Conservation (phyloP, 805 yeast genomes). For the Pichia cephalocereana region DNA sequence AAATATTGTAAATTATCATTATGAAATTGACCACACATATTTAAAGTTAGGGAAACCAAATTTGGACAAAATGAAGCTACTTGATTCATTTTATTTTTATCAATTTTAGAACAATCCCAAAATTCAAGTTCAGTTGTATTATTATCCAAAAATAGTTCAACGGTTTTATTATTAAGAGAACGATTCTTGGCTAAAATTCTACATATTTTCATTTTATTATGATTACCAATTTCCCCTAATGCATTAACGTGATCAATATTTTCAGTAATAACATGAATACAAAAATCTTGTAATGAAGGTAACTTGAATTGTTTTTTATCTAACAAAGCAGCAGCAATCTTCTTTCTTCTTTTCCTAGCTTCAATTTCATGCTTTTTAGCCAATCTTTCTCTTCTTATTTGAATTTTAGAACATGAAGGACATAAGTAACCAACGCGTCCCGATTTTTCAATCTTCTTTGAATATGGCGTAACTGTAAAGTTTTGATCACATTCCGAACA, state of each 20-base stretch:
- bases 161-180: conserved; percentile 62
- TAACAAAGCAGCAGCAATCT: conserved; percentile 74
- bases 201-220: conserved; percentile 62
- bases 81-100: conserved; percentile 51
- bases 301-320: conserved; percentile 56
- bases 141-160: conserved; percentile 64
- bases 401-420: conserved; percentile 44
- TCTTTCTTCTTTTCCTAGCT: conserved; percentile 67
- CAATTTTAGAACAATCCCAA: conserved; percentile 88
- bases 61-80: conserved; percentile 77
- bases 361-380: conserved; percentile 45
- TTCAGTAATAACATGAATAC: conserved; percentile 57
- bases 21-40: conserved; percentile 91
- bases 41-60: conserved; percentile 52
- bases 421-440: conserved; percentile 59
- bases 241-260: conserved; percentile 69
- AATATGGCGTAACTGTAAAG: conserved; percentile 59
- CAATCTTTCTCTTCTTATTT: conserved; percentile 33
- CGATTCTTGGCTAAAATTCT: conserved; percentile 76
- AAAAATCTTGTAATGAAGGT: conserved; percentile 73
- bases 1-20: conserved; percentile 64
- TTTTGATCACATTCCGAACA: conserved; percentile 56
- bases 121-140: conserved; percentile 51
- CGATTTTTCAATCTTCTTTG: conserved; percentile 38
- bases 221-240: conserved; percentile 69